Evolutionary conservation across 495 filamentous ascomycete genomes (phyloP), one percentile per base, ranked within the genome.

Genomic region (Xylaria curta): DNA sequence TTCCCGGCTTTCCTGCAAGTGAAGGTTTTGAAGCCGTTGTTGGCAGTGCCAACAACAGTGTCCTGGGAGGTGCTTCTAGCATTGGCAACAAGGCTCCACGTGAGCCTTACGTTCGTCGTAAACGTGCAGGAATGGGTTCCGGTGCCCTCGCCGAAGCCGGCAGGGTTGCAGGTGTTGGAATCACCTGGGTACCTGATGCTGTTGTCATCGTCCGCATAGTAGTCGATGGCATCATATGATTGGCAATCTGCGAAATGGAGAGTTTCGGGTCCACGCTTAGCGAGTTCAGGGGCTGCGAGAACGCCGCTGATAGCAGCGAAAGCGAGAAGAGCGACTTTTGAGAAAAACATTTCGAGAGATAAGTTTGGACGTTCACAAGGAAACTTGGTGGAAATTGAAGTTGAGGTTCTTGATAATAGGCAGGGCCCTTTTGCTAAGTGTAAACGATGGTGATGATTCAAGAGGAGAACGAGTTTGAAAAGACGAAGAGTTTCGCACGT

Each of bases 11-110:
- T 13, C 26, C 15, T 56, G 53, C 53, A 56, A 12, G 26, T 31
- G 53, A 56, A 56, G 26, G 53, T 56, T 17, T 56, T 56, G 53
- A 56, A 56, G 26, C 53, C 53, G 9, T 56, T 56, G 53, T 56
- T 56, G 24, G 53, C 53, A 12, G 4, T 56, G 12, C 53, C 53
- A 17, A 56, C 53, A 31, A 56, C 26, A 31, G 26, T 3, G 53
- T 56, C 26, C 9, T 0, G 53, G 24, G 4, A 0, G 26, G 53
- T 4, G 53, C 13, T 56, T 31, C 53, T 28, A 1, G 53, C 53
- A 56, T 31, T 31, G 53, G 53, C 24, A 17, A 4, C 0, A 1
- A 56, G 26, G 53, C 24, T 56, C 53, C 53, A 56, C 1, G 53
- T 56, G 53, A 56, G 53, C 3, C 13, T 4, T 1, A 56, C 53